Conservation (phyloP, 1,284 basidiomycete species). For the Pseudozyma thailandica region DNA sequence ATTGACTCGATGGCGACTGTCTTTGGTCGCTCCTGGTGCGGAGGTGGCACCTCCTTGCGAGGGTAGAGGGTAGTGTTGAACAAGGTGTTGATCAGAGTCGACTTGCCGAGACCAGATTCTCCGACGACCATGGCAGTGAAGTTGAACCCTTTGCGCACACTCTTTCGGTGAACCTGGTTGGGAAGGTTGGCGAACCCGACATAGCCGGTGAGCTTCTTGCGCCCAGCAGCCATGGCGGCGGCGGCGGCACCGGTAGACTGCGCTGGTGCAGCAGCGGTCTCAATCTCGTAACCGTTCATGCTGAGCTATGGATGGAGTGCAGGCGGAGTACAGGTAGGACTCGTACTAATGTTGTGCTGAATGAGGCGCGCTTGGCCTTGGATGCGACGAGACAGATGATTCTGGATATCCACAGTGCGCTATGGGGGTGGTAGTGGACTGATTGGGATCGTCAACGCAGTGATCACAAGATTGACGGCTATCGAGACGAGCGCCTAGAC, state of each 20-base stretch:
- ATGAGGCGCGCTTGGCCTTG: not conserved
- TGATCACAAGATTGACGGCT: not conserved
- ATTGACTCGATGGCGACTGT: constrained; percentile 67
- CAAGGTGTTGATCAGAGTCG: constrained; percentile 67
- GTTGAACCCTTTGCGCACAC: constrained; percentile 65
- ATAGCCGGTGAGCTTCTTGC: constrained; percentile 65
- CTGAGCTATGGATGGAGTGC: not conserved
- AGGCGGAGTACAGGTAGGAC: not conserved
- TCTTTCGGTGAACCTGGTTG: constrained; percentile 66
- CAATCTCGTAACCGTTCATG: constrained; percentile 36
- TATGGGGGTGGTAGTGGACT: not conserved
- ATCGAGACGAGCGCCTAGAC: not conserved
- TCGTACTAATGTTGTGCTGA: not conserved
- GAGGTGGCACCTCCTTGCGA: constrained; percentile 63
- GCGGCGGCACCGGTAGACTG: constrained; percentile 8
- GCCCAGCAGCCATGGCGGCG: constrained; percentile 18
- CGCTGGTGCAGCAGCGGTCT: constrained; percentile 18
- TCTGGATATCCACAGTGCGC: not conserved
- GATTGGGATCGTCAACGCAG: not conserved
- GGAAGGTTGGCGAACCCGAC: constrained; percentile 67
- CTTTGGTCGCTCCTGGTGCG: constrained; percentile 61
- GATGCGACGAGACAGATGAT: not conserved
- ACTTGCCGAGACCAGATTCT: constrained; percentile 68
- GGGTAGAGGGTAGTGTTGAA: constrained; percentile 68
- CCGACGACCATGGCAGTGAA: constrained; percentile 67